Evolutionary conservation across 306 rosid species (phyloP), one percentile per base, ranked within the genome.

Genomic region (Acacia confusa): DNA sequence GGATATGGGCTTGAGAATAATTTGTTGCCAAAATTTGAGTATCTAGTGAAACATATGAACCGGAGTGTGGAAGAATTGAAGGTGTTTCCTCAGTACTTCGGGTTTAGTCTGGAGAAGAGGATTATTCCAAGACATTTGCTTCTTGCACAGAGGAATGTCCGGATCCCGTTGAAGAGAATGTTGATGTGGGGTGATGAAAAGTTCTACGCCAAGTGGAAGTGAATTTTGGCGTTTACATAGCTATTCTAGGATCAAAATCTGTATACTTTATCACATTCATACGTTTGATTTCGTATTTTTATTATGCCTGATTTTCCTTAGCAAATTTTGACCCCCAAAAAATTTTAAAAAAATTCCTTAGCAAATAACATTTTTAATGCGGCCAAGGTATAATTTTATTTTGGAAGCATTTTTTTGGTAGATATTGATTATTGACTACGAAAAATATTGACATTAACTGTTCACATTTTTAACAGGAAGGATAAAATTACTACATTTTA

Each of bases 21-120:
- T 64, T 30, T 95, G 84, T 43, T 41, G 88, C 96, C 97, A 0
- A 95, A 93, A 70, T 82, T 41, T 16, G 88, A 84, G 85, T 92
- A 88, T 74, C 72, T 91, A 83, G 87, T 90, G 64, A 22, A 57
- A 1, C 28, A 22, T 22, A 95, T 95, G 98, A 84, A 87, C 77
- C 86, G 93, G 38, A 90, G 84, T 4, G 63, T 92, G 82, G 89
- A 90, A 20, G 98, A 95, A 75, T 74, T 93, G 89, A 93, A 82
- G 72, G 30, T 1, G 76, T 93, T 95, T 53, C 98, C 97, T 4
- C 93, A 89, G 87, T 90, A 89, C 73, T 95, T 95, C 70, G 98
- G 88, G 19, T 95, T 93, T 48, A 93, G 96, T 48, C 84, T 92
- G 88, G 90, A 87, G 80, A 87, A 84, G 52, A 83, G 91, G 75